Conservation (phyloP, 768 basidiomycete species). For the Suillus americanus region DNA sequence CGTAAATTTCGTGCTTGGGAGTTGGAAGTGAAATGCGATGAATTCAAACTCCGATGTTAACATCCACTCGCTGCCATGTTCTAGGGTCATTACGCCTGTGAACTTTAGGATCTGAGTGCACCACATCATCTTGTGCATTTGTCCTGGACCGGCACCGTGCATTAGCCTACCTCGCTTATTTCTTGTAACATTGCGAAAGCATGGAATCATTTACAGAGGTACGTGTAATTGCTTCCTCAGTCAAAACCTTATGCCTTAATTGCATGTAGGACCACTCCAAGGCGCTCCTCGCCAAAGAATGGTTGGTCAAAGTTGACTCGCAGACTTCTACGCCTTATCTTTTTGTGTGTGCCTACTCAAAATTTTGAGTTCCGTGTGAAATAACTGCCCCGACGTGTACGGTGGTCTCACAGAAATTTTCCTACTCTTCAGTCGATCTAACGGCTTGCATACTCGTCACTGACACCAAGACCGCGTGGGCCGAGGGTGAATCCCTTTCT, state of each 20-base stretch:
- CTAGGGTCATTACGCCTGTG: background rate
- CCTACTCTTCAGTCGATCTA: constrained; percentile 52
- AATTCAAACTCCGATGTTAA: constrained; percentile 16
- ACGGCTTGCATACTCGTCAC: constrained; percentile 65
- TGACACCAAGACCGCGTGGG: constrained; percentile 74
- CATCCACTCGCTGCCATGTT: background rate
- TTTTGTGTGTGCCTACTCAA: constrained; percentile 50
- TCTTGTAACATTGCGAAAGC: constrained; percentile 1
- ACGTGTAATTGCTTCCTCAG: constrained; percentile 1
- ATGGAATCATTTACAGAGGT: constrained; percentile 56
- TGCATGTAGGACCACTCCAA: constrained; percentile 52
- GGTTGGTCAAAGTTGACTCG: constrained; percentile 68
- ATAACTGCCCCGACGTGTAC: background rate
- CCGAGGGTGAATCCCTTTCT: constrained; percentile 53
- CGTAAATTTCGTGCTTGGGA: constrained; percentile 2
- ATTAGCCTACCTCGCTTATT: background rate
- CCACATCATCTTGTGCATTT: background rate
- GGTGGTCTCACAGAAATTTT: constrained; percentile 55
- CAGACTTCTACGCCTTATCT: constrained; percentile 66
- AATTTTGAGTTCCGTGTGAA: constrained; percentile 6
- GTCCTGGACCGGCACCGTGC: background rate
- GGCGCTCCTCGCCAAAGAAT: constrained; percentile 62
- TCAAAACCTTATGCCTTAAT: background rate
- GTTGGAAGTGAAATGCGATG: background rate
- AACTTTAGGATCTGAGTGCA: background rate